phyloP scores from a whole-genome alignment of 192 early-diverging fungal genomes.

The Podila minutissima region DNA sequence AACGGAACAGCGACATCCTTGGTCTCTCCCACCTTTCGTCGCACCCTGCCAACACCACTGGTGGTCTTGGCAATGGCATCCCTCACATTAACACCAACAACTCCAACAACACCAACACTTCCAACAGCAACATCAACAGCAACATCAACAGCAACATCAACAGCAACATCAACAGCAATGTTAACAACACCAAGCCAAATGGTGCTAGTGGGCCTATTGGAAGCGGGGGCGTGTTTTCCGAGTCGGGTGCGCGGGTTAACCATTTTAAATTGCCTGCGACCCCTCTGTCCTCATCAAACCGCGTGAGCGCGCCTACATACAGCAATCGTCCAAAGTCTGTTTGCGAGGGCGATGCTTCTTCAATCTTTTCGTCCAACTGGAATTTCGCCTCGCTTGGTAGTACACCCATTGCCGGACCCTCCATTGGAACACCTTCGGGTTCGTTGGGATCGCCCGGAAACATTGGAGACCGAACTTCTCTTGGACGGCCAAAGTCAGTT shows the following conservation, averaged over 20 bases:
- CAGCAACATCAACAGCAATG: conserved; percentile 8
- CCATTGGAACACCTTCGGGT: not conserved
- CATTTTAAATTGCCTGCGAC: not conserved
- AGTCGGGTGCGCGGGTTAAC: not conserved
- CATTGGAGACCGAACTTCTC: conserved; percentile 41
- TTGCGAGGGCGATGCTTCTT: conserved; percentile 38
- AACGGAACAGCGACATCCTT: conserved; percentile 45
- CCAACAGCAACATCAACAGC: conserved; percentile 47
- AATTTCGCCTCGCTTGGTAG: conserved; percentile 41
- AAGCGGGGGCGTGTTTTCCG: conserved; percentile 8
- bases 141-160: conserved; percentile 15
- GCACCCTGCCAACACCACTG: not conserved
- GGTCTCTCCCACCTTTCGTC: conserved; percentile 14
- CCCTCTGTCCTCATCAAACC: not conserved
- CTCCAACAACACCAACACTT: conserved; percentile 29
- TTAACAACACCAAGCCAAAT: not conserved
- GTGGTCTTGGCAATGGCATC: not conserved
- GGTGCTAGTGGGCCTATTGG: conserved; percentile 3
- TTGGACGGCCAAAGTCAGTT: conserved; percentile 57
- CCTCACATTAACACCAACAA: conserved; percentile 4
- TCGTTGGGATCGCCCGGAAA: conserved; percentile 35
- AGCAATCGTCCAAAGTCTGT: conserved; percentile 44
- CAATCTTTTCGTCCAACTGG: conserved; percentile 46
- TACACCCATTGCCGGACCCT: conserved; percentile 14
- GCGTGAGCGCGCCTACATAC: conserved; percentile 8